phyloP scores from a whole-genome alignment of 2,329 filamentous ascomycete genomes.

The Cadophora sp. region DNA sequence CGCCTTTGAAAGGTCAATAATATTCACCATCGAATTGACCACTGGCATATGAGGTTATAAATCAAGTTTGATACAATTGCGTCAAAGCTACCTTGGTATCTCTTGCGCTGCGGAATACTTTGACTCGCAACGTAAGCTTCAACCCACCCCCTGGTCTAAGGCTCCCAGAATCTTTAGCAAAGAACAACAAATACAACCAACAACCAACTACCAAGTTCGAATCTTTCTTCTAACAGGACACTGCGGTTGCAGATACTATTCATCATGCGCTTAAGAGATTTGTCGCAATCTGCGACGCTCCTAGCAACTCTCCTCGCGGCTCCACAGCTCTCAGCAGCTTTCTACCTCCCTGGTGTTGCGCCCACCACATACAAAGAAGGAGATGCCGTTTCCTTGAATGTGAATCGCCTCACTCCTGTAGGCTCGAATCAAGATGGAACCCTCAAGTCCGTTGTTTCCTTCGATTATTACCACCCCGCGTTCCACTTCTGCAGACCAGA shows the following conservation, averaged over 20 bases:
- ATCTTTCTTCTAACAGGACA: constrained; percentile 8
- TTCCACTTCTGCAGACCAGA: constrained; percentile 90
- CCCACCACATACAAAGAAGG: constrained; percentile 87
- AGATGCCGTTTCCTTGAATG: constrained; percentile 83
- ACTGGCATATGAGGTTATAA: constrained; percentile 25
- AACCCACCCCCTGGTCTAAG: constrained; percentile 9
- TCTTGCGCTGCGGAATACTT: constrained; percentile 23
- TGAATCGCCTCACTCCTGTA: constrained; percentile 91
- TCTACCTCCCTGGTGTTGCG: constrained; percentile 96
- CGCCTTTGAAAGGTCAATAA: background rate
- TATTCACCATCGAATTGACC: background rate
- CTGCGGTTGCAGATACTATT: constrained; percentile 27
- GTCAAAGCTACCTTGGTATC: background rate
- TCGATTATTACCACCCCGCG: constrained; percentile 90
- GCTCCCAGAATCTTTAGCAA: constrained; percentile 18
- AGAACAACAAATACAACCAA: constrained; percentile 10
- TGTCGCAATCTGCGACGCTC: constrained; percentile 53
- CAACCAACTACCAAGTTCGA: background rate
- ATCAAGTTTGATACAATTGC: constrained; percentile 9
- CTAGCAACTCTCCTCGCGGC: constrained; percentile 56
- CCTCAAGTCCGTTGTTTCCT: constrained; percentile 91
- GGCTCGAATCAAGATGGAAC: constrained; percentile 78
- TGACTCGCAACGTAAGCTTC: constrained; percentile 36
- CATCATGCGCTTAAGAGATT: constrained; percentile 43
- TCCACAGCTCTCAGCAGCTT: constrained; percentile 69